Evolutionary conservation across 2,329 filamentous ascomycete genomes (phyloP).

Genomic region (Colletotrichum paranaense): DNA sequence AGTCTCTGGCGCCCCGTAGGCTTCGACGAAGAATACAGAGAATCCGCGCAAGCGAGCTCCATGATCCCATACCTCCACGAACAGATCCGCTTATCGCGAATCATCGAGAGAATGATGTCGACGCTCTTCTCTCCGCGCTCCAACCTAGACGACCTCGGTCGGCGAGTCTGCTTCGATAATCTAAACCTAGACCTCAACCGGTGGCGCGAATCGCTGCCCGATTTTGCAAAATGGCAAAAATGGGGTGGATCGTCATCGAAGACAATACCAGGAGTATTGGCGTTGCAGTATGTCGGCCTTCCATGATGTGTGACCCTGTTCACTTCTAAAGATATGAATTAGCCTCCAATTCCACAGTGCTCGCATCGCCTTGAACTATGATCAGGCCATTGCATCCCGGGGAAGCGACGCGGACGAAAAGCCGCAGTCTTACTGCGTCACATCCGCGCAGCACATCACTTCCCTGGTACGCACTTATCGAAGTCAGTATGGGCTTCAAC

Average conservation of each 20-base stretch:
- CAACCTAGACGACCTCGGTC: constrained; percentile 5
- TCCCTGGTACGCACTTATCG: constrained; percentile 39
- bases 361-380: constrained; percentile 41
- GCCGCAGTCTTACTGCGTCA: constrained; percentile 32
- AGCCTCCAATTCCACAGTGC: constrained; percentile 39
- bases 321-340: no score
- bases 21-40: constrained; percentile 30
- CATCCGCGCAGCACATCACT: constrained; percentile 39
- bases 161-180: constrained; percentile 28
- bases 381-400: constrained; percentile 25
- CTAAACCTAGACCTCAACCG: constrained; percentile 38
- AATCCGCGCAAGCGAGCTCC: not conserved
- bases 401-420: not conserved
- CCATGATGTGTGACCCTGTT: not conserved
- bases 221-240: constrained; percentile 37
- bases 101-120: constrained; percentile 40
- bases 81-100: constrained; percentile 37
- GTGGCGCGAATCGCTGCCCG: constrained; percentile 37
- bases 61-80: constrained; percentile 38
- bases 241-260: constrained; percentile 37
- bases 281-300: constrained; percentile 37
- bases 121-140: constrained; percentile 27
- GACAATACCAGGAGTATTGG: constrained; percentile 28
- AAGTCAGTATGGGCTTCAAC: constrained; percentile 37
- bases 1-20: constrained; percentile 40